Evolutionary conservation across 169 alveolate species (phyloP).

Genomic region (Sarcocystis neurona): DNA sequence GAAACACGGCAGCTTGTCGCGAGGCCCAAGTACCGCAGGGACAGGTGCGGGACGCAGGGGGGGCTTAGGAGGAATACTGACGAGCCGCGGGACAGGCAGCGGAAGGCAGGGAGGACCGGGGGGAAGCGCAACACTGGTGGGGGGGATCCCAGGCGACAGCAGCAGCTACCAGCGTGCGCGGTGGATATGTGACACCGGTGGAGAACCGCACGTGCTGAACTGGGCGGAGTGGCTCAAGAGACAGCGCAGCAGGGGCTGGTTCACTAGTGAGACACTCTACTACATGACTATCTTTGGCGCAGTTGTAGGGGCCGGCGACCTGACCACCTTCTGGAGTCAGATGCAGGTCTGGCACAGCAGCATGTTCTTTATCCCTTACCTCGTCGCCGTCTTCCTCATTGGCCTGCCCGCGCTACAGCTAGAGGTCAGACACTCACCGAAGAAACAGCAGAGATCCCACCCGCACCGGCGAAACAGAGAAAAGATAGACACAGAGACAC

Average conservation of each 20-base stretch:
- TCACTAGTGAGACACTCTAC: conserved; percentile 28
- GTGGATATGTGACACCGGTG: not conserved
- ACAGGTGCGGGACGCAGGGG: too few species aligned
- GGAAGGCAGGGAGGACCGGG: conserved; percentile 1
- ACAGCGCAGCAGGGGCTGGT: conserved; percentile 61
- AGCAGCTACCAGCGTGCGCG: too few species aligned
- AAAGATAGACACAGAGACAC: not conserved
- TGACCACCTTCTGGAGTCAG: conserved; percentile 59
- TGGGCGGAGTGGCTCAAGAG: conserved; percentile 59
- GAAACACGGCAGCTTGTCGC: too few species aligned
- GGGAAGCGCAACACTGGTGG: conserved; percentile 18
- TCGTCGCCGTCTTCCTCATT: conserved; percentile 41
- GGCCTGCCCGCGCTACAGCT: conserved; percentile 58
- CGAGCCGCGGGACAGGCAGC: not conserved
- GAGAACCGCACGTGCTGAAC: conserved; percentile 20
- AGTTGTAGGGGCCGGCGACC: conserved; percentile 52
- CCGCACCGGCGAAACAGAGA: not conserved
- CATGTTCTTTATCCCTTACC: conserved; percentile 58
- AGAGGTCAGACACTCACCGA: conserved; percentile 45
- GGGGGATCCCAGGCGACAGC: too few species aligned
- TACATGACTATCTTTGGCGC: conserved; percentile 59
- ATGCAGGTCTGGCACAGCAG: conserved; percentile 57
- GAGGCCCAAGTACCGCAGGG: too few species aligned
- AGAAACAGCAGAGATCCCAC: not conserved
- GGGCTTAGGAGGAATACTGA: too few species aligned